Percentiles rank a stretch among this genome's conserved stretches.
These are phyloP conservation scores for Neurospora sp. DNA, from an alignment of 495 filamentous ascomycete genomes.

Conservation along the genomic window DNA sequence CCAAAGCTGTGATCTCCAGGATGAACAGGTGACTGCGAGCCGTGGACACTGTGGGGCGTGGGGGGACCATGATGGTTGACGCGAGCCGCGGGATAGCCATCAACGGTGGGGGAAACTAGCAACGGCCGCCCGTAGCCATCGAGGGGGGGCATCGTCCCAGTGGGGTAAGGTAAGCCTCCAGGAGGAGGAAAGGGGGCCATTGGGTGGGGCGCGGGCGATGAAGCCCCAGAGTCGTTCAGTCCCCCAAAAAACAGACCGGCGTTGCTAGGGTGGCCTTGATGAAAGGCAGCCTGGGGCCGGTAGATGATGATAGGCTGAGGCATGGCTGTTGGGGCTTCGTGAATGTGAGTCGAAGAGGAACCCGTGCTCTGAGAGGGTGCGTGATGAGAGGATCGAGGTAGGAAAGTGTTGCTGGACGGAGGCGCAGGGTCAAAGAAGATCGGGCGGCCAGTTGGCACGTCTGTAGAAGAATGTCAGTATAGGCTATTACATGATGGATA, in stretches of 20 bases:
- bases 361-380: not conserved
- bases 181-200: slow-evolving; percentile 26
- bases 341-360: not conserved
- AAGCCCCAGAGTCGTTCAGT: slow-evolving; percentile 35
- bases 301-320: slow-evolving; percentile 7
- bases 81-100: slow-evolving; percentile 25
- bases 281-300: slow-evolving; percentile 8
- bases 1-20: slow-evolving; percentile 22
- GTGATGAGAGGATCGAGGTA: not conserved
- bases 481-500: not conserved
- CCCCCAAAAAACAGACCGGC: slow-evolving; percentile 35
- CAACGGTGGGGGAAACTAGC: slow-evolving; percentile 20
- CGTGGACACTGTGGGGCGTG: slow-evolving; percentile 44
- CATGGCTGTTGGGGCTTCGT: slow-evolving; percentile 1
- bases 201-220: slow-evolving; percentile 35
- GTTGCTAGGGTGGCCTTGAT: slow-evolving; percentile 32
- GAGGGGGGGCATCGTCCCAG: slow-evolving; percentile 20
- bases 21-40: slow-evolving; percentile 38
- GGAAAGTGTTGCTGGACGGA: not conserved
- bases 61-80: slow-evolving; percentile 34
- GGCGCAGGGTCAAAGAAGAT: not conserved
- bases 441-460: not conserved
- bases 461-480: not conserved
- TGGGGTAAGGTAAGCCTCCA: slow-evolving; percentile 21
- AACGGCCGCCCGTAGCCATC: slow-evolving; percentile 27